Evolutionary conservation across 129 eudicot species (phyloP).

Genomic region (Flaveria sonorensis): DNA sequence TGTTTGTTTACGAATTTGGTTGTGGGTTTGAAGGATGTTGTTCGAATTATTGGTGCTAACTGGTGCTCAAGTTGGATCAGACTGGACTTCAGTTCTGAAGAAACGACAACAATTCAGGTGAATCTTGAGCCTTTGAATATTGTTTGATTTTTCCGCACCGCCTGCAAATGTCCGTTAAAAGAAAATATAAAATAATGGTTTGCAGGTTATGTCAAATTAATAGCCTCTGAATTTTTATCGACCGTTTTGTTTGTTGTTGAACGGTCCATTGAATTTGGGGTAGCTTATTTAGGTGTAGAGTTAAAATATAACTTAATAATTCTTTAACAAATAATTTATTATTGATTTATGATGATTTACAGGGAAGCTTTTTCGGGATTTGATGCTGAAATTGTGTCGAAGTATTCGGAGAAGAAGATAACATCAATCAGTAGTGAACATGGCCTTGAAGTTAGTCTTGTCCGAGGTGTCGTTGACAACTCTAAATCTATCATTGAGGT

Average conservation of each 20-base stretch:
- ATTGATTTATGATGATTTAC: not conserved
- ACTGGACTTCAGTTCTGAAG: conserved; percentile 85
- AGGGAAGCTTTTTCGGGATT: conserved; percentile 85
- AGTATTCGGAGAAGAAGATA: conserved; percentile 62
- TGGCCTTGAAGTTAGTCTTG: conserved; percentile 61
- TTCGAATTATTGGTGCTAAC: conserved; percentile 79
- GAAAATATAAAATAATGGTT: too few species aligned
- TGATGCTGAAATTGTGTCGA: conserved; percentile 76
- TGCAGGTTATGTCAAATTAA: too few species aligned
- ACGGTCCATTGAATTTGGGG: too few species aligned
- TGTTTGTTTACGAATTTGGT: conserved; percentile 9
- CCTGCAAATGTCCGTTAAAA: too few species aligned
- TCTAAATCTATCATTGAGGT: conserved; percentile 80
- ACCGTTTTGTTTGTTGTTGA: too few species aligned
- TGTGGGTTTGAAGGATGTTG: conserved; percentile 53
- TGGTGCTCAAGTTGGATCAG: conserved; percentile 98
- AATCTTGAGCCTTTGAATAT: not conserved
- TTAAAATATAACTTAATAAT: too few species aligned
- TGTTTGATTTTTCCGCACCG: too few species aligned
- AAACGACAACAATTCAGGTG: conserved; percentile 69
- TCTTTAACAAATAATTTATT: not conserved
- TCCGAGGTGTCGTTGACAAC: conserved; percentile 83
- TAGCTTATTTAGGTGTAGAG: too few species aligned
- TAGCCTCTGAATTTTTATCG: too few species aligned
- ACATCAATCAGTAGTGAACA: conserved; percentile 52